Evolutionary conservation across 345 rosid genomes (phyloP), one percentile per base, ranked within the genome.

Genomic region (Heritiera littoralis): DNA sequence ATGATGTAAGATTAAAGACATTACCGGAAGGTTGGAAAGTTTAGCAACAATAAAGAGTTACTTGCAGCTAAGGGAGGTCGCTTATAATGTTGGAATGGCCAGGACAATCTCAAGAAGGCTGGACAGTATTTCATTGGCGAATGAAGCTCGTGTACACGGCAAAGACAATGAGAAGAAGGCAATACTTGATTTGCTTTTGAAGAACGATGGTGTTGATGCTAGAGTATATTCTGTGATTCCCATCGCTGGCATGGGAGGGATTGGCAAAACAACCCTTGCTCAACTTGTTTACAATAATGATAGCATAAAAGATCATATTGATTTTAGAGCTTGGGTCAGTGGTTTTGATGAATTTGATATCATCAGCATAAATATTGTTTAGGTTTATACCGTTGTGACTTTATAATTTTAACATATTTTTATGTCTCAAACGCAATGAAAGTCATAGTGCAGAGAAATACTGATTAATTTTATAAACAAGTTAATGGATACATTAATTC

Each of bases 251-350:
- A 40, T 66, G 49, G 49, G 70, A 2, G 70, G 70, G 3, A 7
- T 66, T 0, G 14, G 70, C 7, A 66, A 66, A 23, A 66, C 70
- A 66, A 66, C 70, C 48, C 13, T 66, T 8, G 70, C 72, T 2
- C 56, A 69, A 8, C 40, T 69, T 69, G 56, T 69, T 70, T 70
- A 70, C 20, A 48, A 48, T 48, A 58, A 70, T 28, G 58, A n/a
- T 48, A 6, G 10, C 9, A 7, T 70, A 2, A n/a, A 48, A 48
- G 3, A 23, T 28, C 12, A 70, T 70, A 48, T 48, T 48, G 40
- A 70, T 9, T 20, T 48, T 17, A 23, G 28, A 23, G 74, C 58
- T 7, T 28, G 74, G 74, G 74, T 70, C 7, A 23, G 58, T 48
- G 74, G 23, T 2, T 70, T 13, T 20, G 32, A 59, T 58, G 63